phyloP scores from a whole-genome alignment of 352 stramenopile genomes.

The Globisporangium perplexum region DNA sequence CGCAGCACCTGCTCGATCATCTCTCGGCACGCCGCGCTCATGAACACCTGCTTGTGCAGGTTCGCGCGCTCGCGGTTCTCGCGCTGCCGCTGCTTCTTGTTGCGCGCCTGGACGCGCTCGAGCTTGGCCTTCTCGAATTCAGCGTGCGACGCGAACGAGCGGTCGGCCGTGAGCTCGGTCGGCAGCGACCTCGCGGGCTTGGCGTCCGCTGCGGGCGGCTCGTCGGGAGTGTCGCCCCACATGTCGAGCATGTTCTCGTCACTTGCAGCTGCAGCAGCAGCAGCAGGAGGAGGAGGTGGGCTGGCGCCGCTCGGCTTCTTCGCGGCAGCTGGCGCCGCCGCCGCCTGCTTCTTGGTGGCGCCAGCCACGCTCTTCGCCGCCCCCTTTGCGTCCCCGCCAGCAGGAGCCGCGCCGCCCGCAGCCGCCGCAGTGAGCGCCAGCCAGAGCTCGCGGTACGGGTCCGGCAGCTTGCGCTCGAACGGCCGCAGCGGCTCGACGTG shows the following conservation, averaged over 20 bases:
- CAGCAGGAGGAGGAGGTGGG: background rate
- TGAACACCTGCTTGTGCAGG: conserved; percentile 84
- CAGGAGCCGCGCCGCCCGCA: too few relatives aligned
- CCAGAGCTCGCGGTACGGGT: conserved; percentile 95
- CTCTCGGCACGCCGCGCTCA: conserved; percentile 82
- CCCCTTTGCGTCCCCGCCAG: background rate
- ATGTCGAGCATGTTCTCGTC: conserved; percentile 28
- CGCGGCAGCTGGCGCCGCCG: too few relatives aligned
- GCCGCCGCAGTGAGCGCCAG: conserved; percentile 28
- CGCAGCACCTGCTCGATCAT: conserved; percentile 85
- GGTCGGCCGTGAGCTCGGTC: conserved; percentile 53
- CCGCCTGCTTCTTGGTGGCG: conserved; percentile 15
- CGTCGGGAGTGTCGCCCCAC: conserved; percentile 22
- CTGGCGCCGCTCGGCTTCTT: conserved; percentile 4
- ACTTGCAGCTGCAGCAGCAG: background rate
- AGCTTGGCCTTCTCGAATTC: conserved; percentile 63
- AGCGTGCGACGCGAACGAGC: conserved; percentile 69
- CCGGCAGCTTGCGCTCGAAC: conserved; percentile 94
- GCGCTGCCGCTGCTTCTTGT: conserved; percentile 74
- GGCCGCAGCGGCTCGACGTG: conserved; percentile 92
- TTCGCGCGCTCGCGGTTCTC: conserved; percentile 92
- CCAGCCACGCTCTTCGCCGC: too few relatives aligned
- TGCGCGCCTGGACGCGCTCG: conserved; percentile 46
- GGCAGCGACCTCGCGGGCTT: conserved; percentile 17
- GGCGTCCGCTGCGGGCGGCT: background rate